Conservation (phyloP, 805 yeast species). For the Saturnispora sekii region DNA sequence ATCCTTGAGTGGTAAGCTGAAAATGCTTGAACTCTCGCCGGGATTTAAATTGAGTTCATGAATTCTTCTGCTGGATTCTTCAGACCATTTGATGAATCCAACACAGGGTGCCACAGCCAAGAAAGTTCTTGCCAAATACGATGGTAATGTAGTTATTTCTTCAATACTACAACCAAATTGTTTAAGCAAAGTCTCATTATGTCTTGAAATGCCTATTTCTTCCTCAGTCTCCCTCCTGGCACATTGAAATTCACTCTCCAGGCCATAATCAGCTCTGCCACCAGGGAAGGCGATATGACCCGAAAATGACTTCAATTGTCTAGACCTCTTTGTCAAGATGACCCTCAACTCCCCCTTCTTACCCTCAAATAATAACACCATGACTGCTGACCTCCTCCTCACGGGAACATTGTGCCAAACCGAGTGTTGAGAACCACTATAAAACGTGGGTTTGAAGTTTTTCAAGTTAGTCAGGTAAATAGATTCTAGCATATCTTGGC, state of each 20-base stretch:
- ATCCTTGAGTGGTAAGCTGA: slow-evolving; percentile 62
- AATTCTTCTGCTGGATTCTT: slow-evolving; percentile 19
- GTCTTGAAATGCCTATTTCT: slow-evolving; percentile 65
- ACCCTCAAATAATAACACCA: slow-evolving; percentile 65
- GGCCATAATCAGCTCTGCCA: slow-evolving; percentile 70
- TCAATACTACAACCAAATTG: slow-evolving; percentile 51
- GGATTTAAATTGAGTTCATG: slow-evolving; percentile 46
- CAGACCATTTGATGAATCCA: slow-evolving; percentile 44
- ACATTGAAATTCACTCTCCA: slow-evolving; percentile 59
- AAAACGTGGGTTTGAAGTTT: slow-evolving; percentile 27
- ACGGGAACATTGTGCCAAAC: slow-evolving; percentile 62
- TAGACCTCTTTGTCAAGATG: slow-evolving; percentile 67
- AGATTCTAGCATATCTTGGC: no score
- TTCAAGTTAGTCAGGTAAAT: slow-evolving; percentile 4
- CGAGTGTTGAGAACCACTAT: slow-evolving; percentile 26
- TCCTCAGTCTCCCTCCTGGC: slow-evolving; percentile 81
- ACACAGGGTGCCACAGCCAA: slow-evolving; percentile 77
- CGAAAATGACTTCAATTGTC: slow-evolving; percentile 60
- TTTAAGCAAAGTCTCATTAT: slow-evolving; percentile 33
- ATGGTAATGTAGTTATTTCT: slow-evolving; percentile 55
- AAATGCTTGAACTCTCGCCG: slow-evolving; percentile 65
- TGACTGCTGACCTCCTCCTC: slow-evolving; percentile 67
- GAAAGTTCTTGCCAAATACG: slow-evolving; percentile 73
- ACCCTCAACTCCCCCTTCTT: slow-evolving; percentile 67
- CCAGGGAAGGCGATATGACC: slow-evolving; percentile 94